These are phyloP conservation scores for Chalciporus pseudorubinellus DNA, from an alignment of 768 basidiomycete species.

Conservation along the genomic window DNA sequence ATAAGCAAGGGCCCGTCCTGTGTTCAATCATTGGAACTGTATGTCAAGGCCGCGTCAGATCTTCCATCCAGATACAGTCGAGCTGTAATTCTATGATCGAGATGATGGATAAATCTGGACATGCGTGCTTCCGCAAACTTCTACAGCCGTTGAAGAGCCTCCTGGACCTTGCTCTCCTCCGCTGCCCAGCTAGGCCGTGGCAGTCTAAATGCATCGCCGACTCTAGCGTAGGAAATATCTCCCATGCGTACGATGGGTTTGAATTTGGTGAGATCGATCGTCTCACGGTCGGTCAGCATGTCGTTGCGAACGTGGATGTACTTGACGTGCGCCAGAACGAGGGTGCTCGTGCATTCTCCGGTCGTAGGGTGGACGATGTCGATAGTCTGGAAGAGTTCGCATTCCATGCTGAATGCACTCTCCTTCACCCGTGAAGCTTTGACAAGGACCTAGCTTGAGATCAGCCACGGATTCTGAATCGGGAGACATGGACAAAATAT, in stretches of 20 bases:
- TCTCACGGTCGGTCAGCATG: conserved; percentile 35
- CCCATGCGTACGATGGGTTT: conserved; percentile 39
- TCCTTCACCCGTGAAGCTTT: conserved; percentile 43
- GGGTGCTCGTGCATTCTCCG: conserved; percentile 25
- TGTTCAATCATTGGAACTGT: too few species aligned
- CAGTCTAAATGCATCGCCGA: conserved; percentile 30
- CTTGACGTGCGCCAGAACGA: conserved; percentile 42
- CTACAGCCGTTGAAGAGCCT: conserved; percentile 5
- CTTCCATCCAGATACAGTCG: too few species aligned
- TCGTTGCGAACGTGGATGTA: conserved; percentile 44
- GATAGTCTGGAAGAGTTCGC: conserved; percentile 33
- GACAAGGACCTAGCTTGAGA: conserved; percentile 32
- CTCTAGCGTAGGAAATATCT: conserved; percentile 36
- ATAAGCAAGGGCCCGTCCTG: too few species aligned
- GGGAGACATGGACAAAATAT: background rate
- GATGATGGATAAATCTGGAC: background rate
- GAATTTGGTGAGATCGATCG: conserved; percentile 36
- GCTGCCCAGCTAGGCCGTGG: conserved; percentile 20
- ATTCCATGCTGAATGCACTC: conserved; percentile 49
- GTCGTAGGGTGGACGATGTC: conserved; percentile 37
- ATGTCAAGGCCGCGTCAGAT: too few species aligned
- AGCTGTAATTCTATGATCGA: background rate
- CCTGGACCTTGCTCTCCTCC: conserved; percentile 12
- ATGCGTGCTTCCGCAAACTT: background rate
- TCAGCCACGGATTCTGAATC: background rate